Conservation (phyloP, 2,329 filamentous ascomycete species). For the Hypoxylon sp. region DNA sequence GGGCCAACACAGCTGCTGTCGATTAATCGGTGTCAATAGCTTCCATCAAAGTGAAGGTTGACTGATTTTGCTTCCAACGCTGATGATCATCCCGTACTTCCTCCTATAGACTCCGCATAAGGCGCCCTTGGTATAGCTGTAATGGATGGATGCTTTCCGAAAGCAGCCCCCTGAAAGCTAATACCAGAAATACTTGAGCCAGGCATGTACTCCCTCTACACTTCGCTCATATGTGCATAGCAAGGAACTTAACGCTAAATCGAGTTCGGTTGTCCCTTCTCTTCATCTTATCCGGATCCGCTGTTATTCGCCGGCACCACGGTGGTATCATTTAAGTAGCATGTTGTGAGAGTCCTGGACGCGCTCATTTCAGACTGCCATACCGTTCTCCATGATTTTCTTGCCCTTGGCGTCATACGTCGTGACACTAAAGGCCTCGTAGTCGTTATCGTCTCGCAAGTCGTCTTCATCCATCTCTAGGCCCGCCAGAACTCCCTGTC, state of each 20-base stretch:
- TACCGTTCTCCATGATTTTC: slow-evolving; percentile 54
- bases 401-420: slow-evolving; percentile 54
- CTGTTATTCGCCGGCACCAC: not conserved
- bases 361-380: slow-evolving; percentile 40
- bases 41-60: not conserved
- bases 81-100: not conserved
- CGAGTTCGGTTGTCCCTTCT: not conserved
- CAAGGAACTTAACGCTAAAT: not conserved
- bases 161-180: not conserved
- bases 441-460: slow-evolving; percentile 53
- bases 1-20: not conserved
- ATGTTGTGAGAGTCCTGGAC: too few species aligned
- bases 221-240: not conserved
- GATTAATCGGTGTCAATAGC: not conserved
- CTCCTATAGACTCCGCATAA: not conserved
- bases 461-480: slow-evolving; percentile 52
- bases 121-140: not conserved
- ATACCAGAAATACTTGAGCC: not conserved
- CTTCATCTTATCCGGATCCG: not conserved
- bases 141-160: not conserved
- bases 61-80: not conserved
- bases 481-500: slow-evolving; percentile 51
- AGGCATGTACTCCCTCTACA: not conserved
- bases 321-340: not conserved
- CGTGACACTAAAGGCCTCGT: slow-evolving; percentile 56